Evolutionary conservation across 1,284 basidiomycete genomes (phyloP), one percentile per base, ranked within the genome.

Genomic region (Naganishia sp.): DNA sequence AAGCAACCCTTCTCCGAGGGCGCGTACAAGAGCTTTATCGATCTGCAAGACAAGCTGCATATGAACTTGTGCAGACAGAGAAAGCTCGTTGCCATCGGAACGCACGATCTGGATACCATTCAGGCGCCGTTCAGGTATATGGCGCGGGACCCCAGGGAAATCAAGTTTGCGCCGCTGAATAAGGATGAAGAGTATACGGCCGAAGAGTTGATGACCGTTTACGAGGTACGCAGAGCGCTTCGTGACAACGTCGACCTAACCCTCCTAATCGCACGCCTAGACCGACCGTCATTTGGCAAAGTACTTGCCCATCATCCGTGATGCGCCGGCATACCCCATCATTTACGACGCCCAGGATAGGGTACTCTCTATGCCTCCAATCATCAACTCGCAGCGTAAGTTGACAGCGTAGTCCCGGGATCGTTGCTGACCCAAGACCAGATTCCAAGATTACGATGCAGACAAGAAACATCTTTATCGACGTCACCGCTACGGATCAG

Each of bases 31-130:
- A 94, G 91, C 69, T 99, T 99, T 85, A 97, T 99, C 75, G 96
- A 98, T 76, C 82, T 97, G 21, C 96, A 99, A 81, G 96, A 99
- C 79, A 99, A 99, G 81, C 84, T 99, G 51, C 96, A 99, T 77
- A 90, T 94, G 75, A 99, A 99, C 79, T 85, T 99, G 52, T 95
- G 92, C 73, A 84, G 96, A 63, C 84, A 90, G 71, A 84, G 96
- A 66, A 91, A 90, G 73, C 86, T 99, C 49, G 96, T 97, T 45
- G 88, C 96, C 21, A 97, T 99, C 72, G 96, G 96, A 66, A 99
- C 96, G 2, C 96, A 99, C 74, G 96, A 99, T 81, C 81, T 99
- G 50, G 93, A 96, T 79, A 94, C 90, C 0, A 82, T 99, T 68
- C 83, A 87, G 71, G 84, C 86, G 6, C 93, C 94, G 11, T 96